phyloP scores from a whole-genome alignment of 441 rosid species.

The Mallotus japonicus region DNA sequence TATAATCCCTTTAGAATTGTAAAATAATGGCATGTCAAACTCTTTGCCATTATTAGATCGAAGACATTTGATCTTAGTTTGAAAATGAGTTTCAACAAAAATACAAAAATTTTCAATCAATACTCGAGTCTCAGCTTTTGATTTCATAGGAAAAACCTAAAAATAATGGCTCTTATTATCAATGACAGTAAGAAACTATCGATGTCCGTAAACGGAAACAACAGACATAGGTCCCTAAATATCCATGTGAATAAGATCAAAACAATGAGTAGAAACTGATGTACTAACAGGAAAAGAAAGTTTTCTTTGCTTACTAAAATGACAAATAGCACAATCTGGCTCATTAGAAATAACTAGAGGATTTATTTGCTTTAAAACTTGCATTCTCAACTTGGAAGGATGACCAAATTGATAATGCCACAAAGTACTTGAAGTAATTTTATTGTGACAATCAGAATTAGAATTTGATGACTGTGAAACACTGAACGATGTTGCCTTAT shows the following conservation, averaged over 20 bases:
- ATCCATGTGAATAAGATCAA: background rate
- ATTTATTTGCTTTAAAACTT: background rate
- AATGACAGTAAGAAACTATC: background rate
- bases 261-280: background rate
- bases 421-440: too few species aligned
- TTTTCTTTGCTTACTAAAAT: background rate
- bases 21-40: background rate
- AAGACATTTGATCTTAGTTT: too few species aligned
- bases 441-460: too few species aligned
- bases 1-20: background rate
- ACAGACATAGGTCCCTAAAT: background rate
- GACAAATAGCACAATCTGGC: background rate
- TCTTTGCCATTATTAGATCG: background rate
- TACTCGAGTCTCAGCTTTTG: background rate
- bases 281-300: background rate
- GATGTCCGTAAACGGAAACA: background rate
- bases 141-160: background rate
- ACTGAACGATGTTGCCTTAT: too few species aligned
- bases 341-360: fast-evolving
- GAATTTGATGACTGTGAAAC: too few species aligned
- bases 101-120: too few species aligned
- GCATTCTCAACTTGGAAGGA: background rate
- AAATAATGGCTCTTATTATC: background rate
- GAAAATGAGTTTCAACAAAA: background rate
- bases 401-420: background rate